Base-by-base conservation (phyloP, 257 asterid species). In the Dorcoceras hygrometricum region DNA sequence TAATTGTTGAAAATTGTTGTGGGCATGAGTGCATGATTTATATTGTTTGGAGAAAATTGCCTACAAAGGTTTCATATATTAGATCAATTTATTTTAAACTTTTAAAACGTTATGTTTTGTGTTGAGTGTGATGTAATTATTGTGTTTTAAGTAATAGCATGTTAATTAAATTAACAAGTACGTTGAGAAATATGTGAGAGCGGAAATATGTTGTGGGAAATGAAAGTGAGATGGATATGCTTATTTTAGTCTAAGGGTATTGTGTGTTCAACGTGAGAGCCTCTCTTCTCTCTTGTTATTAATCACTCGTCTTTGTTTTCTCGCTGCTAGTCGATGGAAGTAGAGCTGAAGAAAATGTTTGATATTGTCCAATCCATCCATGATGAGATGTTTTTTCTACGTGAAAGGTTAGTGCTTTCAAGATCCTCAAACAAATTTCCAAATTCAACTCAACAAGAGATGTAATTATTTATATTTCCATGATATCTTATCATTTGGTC, bases 321-420 rank as follows among this genome's bases (percentile, higher is more conserved):
- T 31, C n/a, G 39, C 34, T 56, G 59, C 68, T 84, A 91, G 99
- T 25, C 80, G 31, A 93, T 93, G 99, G 96, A 93, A 81, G 19
- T 82, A 67, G 99, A 93, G 66, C 83, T 93, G 83, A 88, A 88
- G 95, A 88, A 85, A 80, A 88, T 88, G 97, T 75, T 71, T 31
- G 99, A 93, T 6, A 74, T 80, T 9, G 91, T 93, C 68, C 91
- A 87, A 74, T 76, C 96, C 82, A 84, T 93, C 75, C 94, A 87
- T 14, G 97, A 93, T 1, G 95, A 88, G 82, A 93, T 93, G 97
- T 82, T 73, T 69, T 87, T 82, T 70, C 97, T 93, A 18, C 96
- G 97, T 22, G 89, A 80, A 76, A 90, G 99, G 97, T 93, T 48
- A 71, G 83, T 39, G 18, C 53, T 46, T 18, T 39, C 50, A 12